phyloP scores from a whole-genome alignment of 352 stramenopile species.

The Globisporangium radiosum region DNA sequence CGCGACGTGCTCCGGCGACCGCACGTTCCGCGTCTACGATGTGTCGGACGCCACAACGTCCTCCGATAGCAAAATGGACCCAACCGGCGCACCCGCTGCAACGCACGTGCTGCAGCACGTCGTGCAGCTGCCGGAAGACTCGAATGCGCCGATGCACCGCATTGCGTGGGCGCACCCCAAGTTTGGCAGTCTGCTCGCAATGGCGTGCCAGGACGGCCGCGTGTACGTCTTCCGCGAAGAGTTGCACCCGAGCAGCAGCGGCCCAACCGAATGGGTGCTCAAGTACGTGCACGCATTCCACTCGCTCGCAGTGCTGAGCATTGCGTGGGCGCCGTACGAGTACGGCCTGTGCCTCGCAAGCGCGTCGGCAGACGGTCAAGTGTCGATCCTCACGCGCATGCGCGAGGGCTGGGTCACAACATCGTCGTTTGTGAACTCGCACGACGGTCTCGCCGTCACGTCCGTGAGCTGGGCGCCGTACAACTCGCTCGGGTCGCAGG shows the following conservation, averaged over 20 bases:
- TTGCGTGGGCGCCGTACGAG: conserved; percentile 83
- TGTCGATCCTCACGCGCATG: conserved; percentile 78
- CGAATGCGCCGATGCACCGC: conserved; percentile 62
- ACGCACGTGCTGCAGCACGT: conserved; percentile 52
- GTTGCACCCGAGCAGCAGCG: conserved; percentile 40
- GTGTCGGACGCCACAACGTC: conserved; percentile 46
- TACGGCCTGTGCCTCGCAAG: conserved; percentile 79
- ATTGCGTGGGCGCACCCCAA: conserved; percentile 82
- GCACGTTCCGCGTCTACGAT: conserved; percentile 82
- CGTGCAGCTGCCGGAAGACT: conserved; percentile 58
- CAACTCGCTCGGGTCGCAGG: conserved; percentile 80
- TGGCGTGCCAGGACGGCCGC: conserved; percentile 74
- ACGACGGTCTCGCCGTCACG: conserved; percentile 66
- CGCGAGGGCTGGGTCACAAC: conserved; percentile 77
- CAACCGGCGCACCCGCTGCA: neutral
- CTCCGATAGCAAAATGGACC: conserved; percentile 4
- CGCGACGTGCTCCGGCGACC: conserved; percentile 73
- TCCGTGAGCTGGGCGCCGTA: conserved; percentile 83
- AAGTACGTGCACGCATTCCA: conserved; percentile 79
- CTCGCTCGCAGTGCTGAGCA: conserved; percentile 63
- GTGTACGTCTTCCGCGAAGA: conserved; percentile 85
- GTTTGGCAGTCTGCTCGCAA: conserved; percentile 73
- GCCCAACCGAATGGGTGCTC: conserved; percentile 61
- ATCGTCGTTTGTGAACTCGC: conserved; percentile 71
- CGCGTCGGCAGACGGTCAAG: conserved; percentile 72